Base-by-base conservation (phyloP, 768 basidiomycete species). In the Lactarius vividus region DNA sequence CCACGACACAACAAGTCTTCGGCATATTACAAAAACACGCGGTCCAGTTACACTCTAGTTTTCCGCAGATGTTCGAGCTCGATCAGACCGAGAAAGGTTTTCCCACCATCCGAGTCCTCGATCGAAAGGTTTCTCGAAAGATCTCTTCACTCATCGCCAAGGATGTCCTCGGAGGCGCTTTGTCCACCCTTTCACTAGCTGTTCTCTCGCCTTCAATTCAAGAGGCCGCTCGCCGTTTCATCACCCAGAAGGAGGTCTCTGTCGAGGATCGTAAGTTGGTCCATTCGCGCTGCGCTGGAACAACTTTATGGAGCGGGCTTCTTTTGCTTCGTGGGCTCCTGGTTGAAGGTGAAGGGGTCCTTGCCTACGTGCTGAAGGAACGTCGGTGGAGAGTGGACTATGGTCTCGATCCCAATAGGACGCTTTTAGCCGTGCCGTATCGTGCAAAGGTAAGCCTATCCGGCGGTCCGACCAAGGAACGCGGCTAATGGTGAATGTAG, bases 301-400 rank as follows among this genome's bases (percentile, higher is more conserved):
- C 66, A 15, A 33, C 52, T 8, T 66, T 73, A 3, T 82, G 80
- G 80, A 74, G 72, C 28, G 67, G 70, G n/a, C 57, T 84, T n/a
- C 74, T 84, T 1, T 73, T 84, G 1, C 73, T 81, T 8, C 79
- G 83, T 0, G 83, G 83, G 4, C 71, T 84, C 1, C 62, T 85
- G 33, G 78, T 73, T 0, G 72, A 75, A 1, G 37, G 42, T 4
- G 31, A 52, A 55, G 80, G 79, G 0, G 76, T 85, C 11, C 71
- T 85, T 4, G 42, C 71, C 2, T 78, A 79, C 57, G 71, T 73
- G 1, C 71, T 85, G 0, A 72, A 70, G 40, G 74, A 77, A 40
- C 75, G 74, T 44, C 77, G 82, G 6, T 85, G 82, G 81, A 72
- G 83, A 31, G 84, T 84, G 0, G 79, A 84, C 57, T 85, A 82